Evolutionary conservation across 2,329 filamentous ascomycete species (phyloP).

Genomic region (Epichloe baconii): DNA sequence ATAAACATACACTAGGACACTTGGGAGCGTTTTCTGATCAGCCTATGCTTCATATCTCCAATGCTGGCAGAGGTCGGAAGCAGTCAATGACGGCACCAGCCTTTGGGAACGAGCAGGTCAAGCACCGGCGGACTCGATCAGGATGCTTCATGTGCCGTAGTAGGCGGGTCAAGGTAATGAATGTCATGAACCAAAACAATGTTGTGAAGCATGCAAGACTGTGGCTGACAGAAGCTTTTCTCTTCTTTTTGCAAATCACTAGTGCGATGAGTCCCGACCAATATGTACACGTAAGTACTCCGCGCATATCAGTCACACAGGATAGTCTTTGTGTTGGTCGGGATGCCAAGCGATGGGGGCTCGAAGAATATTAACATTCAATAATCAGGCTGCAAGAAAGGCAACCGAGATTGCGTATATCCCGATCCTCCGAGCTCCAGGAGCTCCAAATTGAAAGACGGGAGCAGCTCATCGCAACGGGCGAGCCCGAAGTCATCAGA

Average conservation of each 20-base stretch:
- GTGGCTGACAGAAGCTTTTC: constrained; percentile 12
- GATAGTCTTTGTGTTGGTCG: background rate
- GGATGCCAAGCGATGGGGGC: background rate
- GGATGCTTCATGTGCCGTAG: constrained; percentile 88
- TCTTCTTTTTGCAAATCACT: background rate
- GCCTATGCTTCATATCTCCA: constrained; percentile 33
- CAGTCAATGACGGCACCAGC: constrained; percentile 32
- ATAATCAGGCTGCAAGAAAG: constrained; percentile 72
- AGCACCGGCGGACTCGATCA: constrained; percentile 84
- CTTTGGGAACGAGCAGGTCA: constrained; percentile 53
- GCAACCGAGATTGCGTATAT: constrained; percentile 80
- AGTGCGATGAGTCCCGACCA: constrained; percentile 87
- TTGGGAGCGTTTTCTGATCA: constrained; percentile 38
- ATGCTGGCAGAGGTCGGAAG: constrained; percentile 35
- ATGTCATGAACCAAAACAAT: constrained; percentile 6
- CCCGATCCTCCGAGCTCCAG: constrained; percentile 51
- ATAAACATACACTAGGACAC: constrained; percentile 30
- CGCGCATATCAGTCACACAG: background rate
- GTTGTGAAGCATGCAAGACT: constrained; percentile 7
- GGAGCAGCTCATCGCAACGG: constrained; percentile 22
- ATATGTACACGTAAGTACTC: constrained; percentile 60
- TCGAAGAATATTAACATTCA: background rate
- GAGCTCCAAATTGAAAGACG: constrained; percentile 27
- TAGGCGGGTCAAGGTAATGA: constrained; percentile 64
- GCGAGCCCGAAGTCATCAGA: constrained; percentile 41